Base-by-base conservation (phyloP, 2,329 filamentous ascomycete species). In the Verticillium albo-atrum region DNA sequence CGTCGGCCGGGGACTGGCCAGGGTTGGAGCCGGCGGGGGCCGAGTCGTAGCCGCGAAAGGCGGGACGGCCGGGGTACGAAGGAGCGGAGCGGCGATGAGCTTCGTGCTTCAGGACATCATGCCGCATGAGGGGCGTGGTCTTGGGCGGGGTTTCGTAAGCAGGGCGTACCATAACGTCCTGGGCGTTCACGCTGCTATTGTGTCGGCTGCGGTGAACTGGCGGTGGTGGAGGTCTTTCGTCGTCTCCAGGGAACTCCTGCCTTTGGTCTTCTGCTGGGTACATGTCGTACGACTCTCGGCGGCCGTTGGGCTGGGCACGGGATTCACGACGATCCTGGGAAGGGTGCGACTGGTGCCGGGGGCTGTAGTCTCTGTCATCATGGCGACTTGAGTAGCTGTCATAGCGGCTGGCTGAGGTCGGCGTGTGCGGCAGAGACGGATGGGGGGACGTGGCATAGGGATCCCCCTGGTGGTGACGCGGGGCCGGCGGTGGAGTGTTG, bases 101-200 rank as follows among this genome's bases (percentile, higher is more conserved):
- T 66, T 85, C 83, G 57, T 73, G 83, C 60, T 80, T 78, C 62
- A 86, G 68, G 12, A 86, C 83, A 58, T 86, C 83, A 51, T 85
- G 82, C 58, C 83, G 78, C 82, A 87, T 86, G 2, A 75, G 75
- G 1, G 74, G 74, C 1, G 74, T 73, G 3, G 73, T 71, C 65
- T 81, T 82, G 20, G 75, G 69, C 2, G 75, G 70, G 3, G 68
- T 62, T 30, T 83, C 81, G 58, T 73, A 77, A 53, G 71, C 72
- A 55, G 67, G 68, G 55, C 78, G 77, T 27, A 75, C 72, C 3
- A 74, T 66, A 50, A 74, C 63, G 26, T 82, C 81, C 58, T 77
- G 72, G 10, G 75, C 67, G 25, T 68, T 69, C 35, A 57, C 66
- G 42, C 74, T 75, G 63, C 75, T 80, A 60, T 74, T 79, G 61